Percentiles rank a stretch among this genome's conserved stretches.
Evolutionary conservation across 1,139 yeast species (phyloP).

Genomic region (Geotrichum citri-aurantii): DNA sequence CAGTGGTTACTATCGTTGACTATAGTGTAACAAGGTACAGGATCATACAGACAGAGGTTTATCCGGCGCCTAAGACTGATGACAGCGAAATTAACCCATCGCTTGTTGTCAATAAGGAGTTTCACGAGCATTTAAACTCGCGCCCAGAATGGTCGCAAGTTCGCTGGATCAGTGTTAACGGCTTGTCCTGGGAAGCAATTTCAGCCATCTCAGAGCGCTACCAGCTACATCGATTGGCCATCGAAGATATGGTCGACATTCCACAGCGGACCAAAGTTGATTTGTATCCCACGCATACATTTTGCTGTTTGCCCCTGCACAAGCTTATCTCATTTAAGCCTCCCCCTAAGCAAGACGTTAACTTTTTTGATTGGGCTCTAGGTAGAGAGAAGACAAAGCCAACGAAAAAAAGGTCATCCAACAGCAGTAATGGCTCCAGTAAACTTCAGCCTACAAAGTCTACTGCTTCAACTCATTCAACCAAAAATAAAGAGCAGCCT

Average conservation of each 20-base stretch:
- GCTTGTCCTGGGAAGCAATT: constrained; percentile 51
- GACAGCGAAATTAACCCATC: constrained; percentile 9
- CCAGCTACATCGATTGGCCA: constrained; percentile 44
- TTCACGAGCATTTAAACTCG: constrained; percentile 24
- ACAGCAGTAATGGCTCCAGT: background rate
- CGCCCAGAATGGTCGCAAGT: constrained; percentile 47
- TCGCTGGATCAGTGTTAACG: constrained; percentile 52
- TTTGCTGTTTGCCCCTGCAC: constrained; percentile 48
- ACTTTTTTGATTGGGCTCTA: constrained; percentile 11
- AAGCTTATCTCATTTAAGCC: constrained; percentile 37
- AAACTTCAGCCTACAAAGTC: constrained; percentile 8
- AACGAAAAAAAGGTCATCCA: background rate
- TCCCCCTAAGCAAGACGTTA: constrained; percentile 4
- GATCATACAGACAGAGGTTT: constrained; percentile 36
- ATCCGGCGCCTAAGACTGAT: constrained; percentile 17
- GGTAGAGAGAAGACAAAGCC: constrained; percentile 4
- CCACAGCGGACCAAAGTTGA: constrained; percentile 54
- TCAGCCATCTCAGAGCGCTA: constrained; percentile 40
- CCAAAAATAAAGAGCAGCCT: background rate
- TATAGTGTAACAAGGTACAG: constrained; percentile 41
- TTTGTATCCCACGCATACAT: constrained; percentile 44
- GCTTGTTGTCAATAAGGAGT: constrained; percentile 22
- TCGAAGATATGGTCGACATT: constrained; percentile 54
- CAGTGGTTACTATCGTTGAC: constrained; percentile 46
- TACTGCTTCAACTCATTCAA: background rate